These are phyloP conservation scores for Rhodotorula toruloides DNA, from an alignment of 768 basidiomycete species.

Conservation along the genomic window DNA sequence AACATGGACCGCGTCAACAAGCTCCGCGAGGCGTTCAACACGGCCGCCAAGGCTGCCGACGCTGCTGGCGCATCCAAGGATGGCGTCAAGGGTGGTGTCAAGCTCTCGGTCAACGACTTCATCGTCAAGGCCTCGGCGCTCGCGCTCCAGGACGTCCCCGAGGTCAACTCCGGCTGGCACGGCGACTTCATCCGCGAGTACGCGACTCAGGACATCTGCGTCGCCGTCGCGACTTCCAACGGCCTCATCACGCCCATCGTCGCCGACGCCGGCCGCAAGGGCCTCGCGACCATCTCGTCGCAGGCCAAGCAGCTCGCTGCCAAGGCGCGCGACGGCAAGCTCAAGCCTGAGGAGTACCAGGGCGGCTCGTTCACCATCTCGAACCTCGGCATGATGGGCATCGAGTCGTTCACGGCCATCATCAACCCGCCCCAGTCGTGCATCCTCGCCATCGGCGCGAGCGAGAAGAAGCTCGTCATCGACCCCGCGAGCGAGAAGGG, in stretches of 20 bases:
- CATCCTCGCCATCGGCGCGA: constrained; percentile 90
- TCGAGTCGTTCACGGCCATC: constrained; percentile 88
- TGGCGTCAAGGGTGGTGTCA: constrained; percentile 52
- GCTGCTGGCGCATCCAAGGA: constrained; percentile 56
- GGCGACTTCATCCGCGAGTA: constrained; percentile 96
- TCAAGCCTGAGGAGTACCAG: constrained; percentile 93
- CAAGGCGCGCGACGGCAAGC: constrained; percentile 94
- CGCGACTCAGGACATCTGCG: constrained; percentile 92
- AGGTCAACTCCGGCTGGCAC: constrained; percentile 96
- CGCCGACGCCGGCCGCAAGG: constrained; percentile 86
- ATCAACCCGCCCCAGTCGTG: constrained; percentile 98
- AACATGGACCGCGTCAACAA: constrained; percentile 95
- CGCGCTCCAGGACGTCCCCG: constrained; percentile 88
- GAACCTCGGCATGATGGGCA: constrained; percentile 96
- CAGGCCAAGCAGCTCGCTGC: constrained; percentile 88
- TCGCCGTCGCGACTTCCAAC: constrained; percentile 91
- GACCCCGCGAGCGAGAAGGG: constrained; percentile 87
- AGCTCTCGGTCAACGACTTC: constrained; percentile 97
- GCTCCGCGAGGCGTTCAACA: constrained; percentile 90
- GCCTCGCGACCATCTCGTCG: constrained; percentile 83
- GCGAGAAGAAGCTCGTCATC: constrained; percentile 75
- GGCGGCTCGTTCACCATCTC: constrained; percentile 99
- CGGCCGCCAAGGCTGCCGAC: constrained; percentile 58
- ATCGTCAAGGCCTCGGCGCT: constrained; percentile 89
- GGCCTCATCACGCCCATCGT: constrained; percentile 97